These are phyloP conservation scores for Drechslerella dactyloides DNA, from an alignment of 2,329 filamentous ascomycete genomes.

Conservation along the genomic window DNA sequence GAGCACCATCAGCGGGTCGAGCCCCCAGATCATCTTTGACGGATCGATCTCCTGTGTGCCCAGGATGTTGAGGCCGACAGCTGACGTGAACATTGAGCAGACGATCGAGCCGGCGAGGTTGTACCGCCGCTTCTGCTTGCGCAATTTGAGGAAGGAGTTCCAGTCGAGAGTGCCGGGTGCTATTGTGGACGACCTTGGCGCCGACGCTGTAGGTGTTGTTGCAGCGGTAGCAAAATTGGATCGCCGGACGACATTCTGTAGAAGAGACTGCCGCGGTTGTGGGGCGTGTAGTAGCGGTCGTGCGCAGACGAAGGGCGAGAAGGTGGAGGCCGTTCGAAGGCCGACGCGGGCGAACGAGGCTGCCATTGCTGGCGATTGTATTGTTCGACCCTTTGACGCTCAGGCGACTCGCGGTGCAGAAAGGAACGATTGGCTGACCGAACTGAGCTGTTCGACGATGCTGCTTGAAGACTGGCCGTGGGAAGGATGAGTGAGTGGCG, in stretches of 20 bases:
- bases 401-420: neutral
- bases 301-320: conserved; percentile 38
- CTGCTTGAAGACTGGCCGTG: too few relatives aligned
- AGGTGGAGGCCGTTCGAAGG: conserved; percentile 42
- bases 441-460: neutral
- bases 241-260: conserved; percentile 5
- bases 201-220: conserved; percentile 9
- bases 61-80: conserved; percentile 70
- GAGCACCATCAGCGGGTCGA: conserved; percentile 86
- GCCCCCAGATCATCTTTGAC: conserved; percentile 72
- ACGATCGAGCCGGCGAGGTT: conserved; percentile 78
- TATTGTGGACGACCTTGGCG: conserved; percentile 14
- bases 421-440: neutral
- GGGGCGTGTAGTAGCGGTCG: neutral
- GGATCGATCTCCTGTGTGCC: conserved; percentile 75
- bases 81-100: conserved; percentile 69
- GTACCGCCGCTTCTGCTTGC: conserved; percentile 81
- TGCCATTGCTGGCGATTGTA: conserved; percentile 23
- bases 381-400: conserved; percentile 19
- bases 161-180: conserved; percentile 67
- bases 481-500: too few relatives aligned
- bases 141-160: conserved; percentile 91
- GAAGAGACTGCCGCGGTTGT: conserved; percentile 6
- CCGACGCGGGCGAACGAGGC: conserved; percentile 36
- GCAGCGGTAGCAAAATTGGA: conserved; percentile 12